Base-by-base conservation (phyloP, 345 rosid species). In the Syzygium jambos region DNA sequence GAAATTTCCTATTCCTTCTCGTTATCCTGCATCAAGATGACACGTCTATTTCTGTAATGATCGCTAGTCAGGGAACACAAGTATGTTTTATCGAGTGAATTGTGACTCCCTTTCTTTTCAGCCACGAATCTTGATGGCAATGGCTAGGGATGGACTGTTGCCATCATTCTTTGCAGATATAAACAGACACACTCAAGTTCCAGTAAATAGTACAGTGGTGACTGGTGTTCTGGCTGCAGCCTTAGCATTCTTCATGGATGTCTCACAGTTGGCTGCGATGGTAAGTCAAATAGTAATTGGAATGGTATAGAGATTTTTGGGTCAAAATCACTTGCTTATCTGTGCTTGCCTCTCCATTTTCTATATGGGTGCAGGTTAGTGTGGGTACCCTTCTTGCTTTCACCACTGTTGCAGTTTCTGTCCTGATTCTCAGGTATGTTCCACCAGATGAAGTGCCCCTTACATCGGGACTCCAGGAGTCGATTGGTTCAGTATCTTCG, bases 321-420 rank as follows among this genome's bases (percentile, higher is more conserved):
- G 49, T 73, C 49, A 38, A 38, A 73, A 73, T 34, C 80, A 73
- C 43, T 16, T 65, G 78, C 17, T 73, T 9, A 73, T 19, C 27
- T 9, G 80, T 73, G 80, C 80, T 59, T 59, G 65, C 65, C 16
- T 59, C 30, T 59, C 65, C 65, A 59, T 59, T 59, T 59, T 59
- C 65, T 73, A 2, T 57, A 88, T 59, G 51, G 9, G 87, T 91
- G 91, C 95, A 98, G 99, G 99, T 98, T 86, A 98, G 99, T 86
- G 99, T 96, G 87, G 99, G 99, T 80, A 98, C 99, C 13, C 99
- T 98, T 92, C 93, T 96, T 89, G 99, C 99, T 16, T 98, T 98
- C 92, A 96, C 98, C 51, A 93, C 95, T 93, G 99, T 95, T 73
- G 99, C 99, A 30, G 88, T 98, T 77, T 98, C 95, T 29, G 97